Evolutionary conservation across 2,329 filamentous ascomycete species (phyloP), one percentile per base, ranked within the genome.

Genomic region (Fusarium sp.): DNA sequence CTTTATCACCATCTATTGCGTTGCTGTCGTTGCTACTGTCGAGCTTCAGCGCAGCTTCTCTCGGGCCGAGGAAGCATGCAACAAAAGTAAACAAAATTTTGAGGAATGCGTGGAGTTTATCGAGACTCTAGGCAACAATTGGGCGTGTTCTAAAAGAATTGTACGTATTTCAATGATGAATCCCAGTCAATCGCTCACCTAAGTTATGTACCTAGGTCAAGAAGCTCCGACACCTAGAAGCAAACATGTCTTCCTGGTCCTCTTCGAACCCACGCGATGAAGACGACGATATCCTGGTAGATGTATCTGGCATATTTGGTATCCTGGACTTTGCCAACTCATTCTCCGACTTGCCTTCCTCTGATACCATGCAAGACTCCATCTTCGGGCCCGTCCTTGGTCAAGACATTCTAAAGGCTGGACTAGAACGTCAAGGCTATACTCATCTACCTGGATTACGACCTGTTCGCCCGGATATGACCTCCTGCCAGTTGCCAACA

Each of bases 1-100:
- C 43, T 52, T 27, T 3, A 37, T 50, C 16, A 24, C 59, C 11
- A 48, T 35, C 3, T 70, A 70, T 13, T 67, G 64, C 16, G 58
- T n/a, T 27, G 64, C 64, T 7, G 64, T 59, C 6, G 20, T 67
- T 6, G 59, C 64, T 5, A 67, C 67, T 6, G 63, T 70, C 8
- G 67, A 70, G 41, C 50, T 64, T 9, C 50, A 70, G 13, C 67
- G 37, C 18, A 69, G 54, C 22, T 62, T 62, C 18, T 45, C 57
- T 20, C 48, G 13, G 48, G 3, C 24, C 16, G 13, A 10, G n/a
- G 16, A 54, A 9, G 3, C 18, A 20, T 13, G 16, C 50, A 20
- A 29, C 27, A 54, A 54, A n/a, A 54, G 27, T 27, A 54, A 20
- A 11, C 24, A 13, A n/a, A 54, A 54, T 18, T 54, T 31, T 33